Percentiles rank a stretch among this genome's conserved stretches.
Evolutionary conservation across 768 basidiomycete species (phyloP).

Genomic region (Kwoniella bestiolae): DNA sequence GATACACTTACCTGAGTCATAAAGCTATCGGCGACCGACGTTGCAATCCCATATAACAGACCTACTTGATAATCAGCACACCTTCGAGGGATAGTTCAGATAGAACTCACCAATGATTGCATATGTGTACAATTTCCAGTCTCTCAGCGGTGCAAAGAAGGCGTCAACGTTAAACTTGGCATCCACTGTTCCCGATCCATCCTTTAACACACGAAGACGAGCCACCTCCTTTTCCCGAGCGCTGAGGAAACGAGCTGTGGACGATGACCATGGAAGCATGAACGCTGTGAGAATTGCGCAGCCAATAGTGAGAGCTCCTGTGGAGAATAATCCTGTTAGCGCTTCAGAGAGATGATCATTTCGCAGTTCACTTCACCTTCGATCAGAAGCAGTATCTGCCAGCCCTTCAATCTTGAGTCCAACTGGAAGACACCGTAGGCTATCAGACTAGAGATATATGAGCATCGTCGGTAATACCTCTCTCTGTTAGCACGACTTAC

Average conservation of each 20-base stretch:
- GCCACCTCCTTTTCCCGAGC: slow-evolving; percentile 34
- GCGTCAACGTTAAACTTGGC: slow-evolving; percentile 49
- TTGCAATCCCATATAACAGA: slow-evolving; percentile 27
- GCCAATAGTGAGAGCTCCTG: slow-evolving; percentile 52
- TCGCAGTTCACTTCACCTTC: slow-evolving; percentile 45
- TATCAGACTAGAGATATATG: slow-evolving; percentile 57
- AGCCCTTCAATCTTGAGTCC: slow-evolving; percentile 58
- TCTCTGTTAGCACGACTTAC: not conserved
- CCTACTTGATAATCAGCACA: not conserved
- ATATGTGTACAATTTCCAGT: slow-evolving; percentile 33
- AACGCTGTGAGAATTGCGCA: slow-evolving; percentile 62
- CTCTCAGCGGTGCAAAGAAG: slow-evolving; percentile 33
- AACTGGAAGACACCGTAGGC: slow-evolving; percentile 60
- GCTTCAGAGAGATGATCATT: slow-evolving; percentile 49
- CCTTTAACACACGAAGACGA: slow-evolving; percentile 59
- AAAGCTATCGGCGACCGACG: slow-evolving; percentile 62
- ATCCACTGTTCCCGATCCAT: slow-evolving; percentile 61
- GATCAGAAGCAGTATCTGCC: slow-evolving; percentile 65
- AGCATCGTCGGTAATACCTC: not conserved
- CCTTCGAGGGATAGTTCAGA: no score
- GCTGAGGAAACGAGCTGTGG: slow-evolving; percentile 23
- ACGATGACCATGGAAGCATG: slow-evolving; percentile 27
- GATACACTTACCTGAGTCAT: slow-evolving; percentile 64
- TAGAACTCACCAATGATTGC: slow-evolving; percentile 55
- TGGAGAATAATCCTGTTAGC: slow-evolving; percentile 56